Evolutionary conservation across 1,284 basidiomycete species (phyloP).

Genomic region (Puccinia triticina): DNA sequence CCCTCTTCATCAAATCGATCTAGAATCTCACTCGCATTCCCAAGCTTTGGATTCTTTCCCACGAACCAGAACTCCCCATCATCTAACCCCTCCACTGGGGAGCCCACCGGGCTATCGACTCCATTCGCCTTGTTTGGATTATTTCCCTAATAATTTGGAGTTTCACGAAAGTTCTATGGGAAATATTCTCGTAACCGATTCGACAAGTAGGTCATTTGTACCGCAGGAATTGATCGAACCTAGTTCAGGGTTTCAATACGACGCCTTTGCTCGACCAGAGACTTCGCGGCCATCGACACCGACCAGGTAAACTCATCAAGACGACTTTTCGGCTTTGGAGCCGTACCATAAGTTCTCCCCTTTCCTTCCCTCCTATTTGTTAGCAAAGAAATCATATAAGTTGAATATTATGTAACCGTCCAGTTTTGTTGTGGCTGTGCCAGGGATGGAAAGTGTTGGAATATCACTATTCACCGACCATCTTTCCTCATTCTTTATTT

Average conservation of each 20-base stretch:
- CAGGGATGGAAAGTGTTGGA: background rate
- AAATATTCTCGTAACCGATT: background rate
- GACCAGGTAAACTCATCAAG: background rate
- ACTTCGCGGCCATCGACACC: background rate
- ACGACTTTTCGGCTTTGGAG: background rate
- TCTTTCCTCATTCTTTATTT: no score
- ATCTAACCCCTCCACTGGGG: background rate
- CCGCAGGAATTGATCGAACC: background rate
- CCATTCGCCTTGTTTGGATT: slow-evolving; percentile 4
- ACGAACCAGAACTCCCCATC: background rate
- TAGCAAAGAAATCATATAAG: background rate
- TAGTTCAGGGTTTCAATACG: background rate
- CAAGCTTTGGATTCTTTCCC: background rate
- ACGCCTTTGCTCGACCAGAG: background rate
- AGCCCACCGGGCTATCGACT: slow-evolving; percentile 14
- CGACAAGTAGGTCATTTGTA: background rate
- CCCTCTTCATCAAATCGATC: background rate
- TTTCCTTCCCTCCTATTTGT: background rate
- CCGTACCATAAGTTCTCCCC: background rate
- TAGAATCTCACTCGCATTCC: slow-evolving; percentile 2
- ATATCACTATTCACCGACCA: no score
- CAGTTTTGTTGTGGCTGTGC: slow-evolving; percentile 1
- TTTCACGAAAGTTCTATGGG: background rate
- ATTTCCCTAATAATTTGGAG: background rate
- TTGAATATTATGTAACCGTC: background rate